Evolutionary conservation across 2,329 filamentous ascomycete species (phyloP), one percentile per base, ranked within the genome.

Genomic region (Mollisiaceae sp.): DNA sequence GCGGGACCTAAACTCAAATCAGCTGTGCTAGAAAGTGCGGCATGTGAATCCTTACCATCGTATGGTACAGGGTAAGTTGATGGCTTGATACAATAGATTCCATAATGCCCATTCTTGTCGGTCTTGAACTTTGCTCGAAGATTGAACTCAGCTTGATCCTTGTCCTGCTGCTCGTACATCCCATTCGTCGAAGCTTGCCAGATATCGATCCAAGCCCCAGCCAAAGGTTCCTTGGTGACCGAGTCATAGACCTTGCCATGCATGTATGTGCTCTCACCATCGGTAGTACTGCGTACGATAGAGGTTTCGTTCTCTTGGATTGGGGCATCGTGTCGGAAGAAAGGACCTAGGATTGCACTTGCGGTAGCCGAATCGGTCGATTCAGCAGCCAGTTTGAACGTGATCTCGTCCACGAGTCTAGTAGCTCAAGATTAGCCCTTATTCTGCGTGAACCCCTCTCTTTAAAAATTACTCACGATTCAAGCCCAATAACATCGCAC

Each of bases 111-210:
- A 64, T 87, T 80, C 32, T 79, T 78, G 64, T 85, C 85, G 0
- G 87, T 89, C 60, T 78, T 83, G 70, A 89, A 89, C 63, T 84
- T 85, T 2, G 87, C 87, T n/a, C 87, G 79, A 24, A 90, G 77
- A 68, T 90, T 90, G 73, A 82, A 83, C 61, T 89, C 87, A 5
- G 81, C 79, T 75, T 90, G 87, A 5, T 85, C 76, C 0, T 82
- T 78, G 67, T 90, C 87, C 74, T 90, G 87, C 75, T 89, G 86
- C 75, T 89, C 86, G 64, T 84, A 84, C 59, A 83, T 64, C 5
- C 78, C 70, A 68, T 90, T 89, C 1, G 87, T 87, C 0, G 84
- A 85, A 0, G 86, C 86, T 72, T 89, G 83, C 87, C 87, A 90
- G n/a, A 88, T 80, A 74, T 90, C 86, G 8, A 90, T 78, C 20